Conservation (phyloP, 805 yeast genomes). For the Metschnikowia cubensis region DNA sequence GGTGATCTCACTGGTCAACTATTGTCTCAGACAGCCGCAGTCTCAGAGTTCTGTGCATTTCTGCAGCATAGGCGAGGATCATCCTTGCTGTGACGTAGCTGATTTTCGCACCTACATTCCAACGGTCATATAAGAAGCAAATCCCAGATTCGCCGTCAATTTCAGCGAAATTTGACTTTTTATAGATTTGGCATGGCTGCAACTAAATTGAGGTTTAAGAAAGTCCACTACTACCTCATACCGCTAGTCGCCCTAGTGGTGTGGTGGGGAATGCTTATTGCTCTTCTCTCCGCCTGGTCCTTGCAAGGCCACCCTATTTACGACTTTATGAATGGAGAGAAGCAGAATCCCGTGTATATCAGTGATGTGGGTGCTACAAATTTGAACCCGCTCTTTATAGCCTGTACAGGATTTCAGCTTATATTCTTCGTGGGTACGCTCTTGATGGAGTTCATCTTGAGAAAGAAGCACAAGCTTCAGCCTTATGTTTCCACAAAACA, state of each 20-base stretch:
- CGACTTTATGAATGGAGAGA: slow-evolving; percentile 41
- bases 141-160: not conserved
- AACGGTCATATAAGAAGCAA: not conserved
- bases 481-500: slow-evolving; percentile 46
- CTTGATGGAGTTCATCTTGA: slow-evolving; percentile 56
- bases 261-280: slow-evolving; percentile 92
- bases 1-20: not conserved
- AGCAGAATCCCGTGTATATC: slow-evolving; percentile 60
- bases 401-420: slow-evolving; percentile 76
- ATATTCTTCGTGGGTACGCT: slow-evolving; percentile 64
- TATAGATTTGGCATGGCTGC: slow-evolving; percentile 4
- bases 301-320: slow-evolving; percentile 75
- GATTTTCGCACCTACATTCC: slow-evolving; percentile 1
- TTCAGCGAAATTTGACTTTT: not conserved
- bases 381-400: slow-evolving; percentile 77
- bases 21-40: slow-evolving; percentile 1
- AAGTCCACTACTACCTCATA: slow-evolving; percentile 49
- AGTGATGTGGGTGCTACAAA: slow-evolving; percentile 88
- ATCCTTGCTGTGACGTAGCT: slow-evolving; percentile 5
- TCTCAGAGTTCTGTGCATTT: not conserved
- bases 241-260: slow-evolving; percentile 65
- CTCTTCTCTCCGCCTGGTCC: slow-evolving; percentile 75
- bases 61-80: slow-evolving; percentile 3
- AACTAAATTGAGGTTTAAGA: slow-evolving; percentile 29
- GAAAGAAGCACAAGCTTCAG: slow-evolving; percentile 54